Evolutionary conservation across 176 grass and related monocot genomes (phyloP), one percentile per base, ranked within the genome.

Genomic region (Microstegium vimineum): DNA sequence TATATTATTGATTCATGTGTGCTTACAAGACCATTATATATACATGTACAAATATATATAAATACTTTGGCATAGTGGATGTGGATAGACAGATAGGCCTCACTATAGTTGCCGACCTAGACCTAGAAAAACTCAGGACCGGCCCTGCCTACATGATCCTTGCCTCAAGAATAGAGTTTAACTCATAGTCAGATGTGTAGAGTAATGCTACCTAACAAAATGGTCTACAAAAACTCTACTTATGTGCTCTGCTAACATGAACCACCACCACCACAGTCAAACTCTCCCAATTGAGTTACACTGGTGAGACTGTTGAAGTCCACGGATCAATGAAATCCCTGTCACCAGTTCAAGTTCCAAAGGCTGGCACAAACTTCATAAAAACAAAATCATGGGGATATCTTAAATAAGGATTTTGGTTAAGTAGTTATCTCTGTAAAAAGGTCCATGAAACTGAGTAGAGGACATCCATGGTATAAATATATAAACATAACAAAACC

Each of bases 101-200:
- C n/a, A n/a, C n/a, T n/a, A n/a, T n/a, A n/a, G n/a, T n/a, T n/a
- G n/a, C n/a, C n/a, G n/a, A n/a, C n/a, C n/a, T n/a, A n/a, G n/a
- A n/a, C n/a, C n/a, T n/a, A n/a, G n/a, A n/a, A n/a, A n/a, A n/a
- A n/a, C n/a, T n/a, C n/a, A n/a, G n/a, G n/a, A n/a, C n/a, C n/a
- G n/a, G n/a, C n/a, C n/a, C n/a, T n/a, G n/a, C n/a, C n/a, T n/a
- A n/a, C 37, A 42, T 43, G n/a, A 26, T 35, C 17, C 15, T 25
- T 79, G 72, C 41, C 54, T 71, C 31, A n/a, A 85, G 17, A 85
- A 78, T 56, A 70, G 30, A 85, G 25, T 78, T 45, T 46, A 20
- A 71, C 66, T 69, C 78, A 54, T 38, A 33, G 10, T 78, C 59
- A 78, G 8, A 41, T 59, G 16, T 36, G 26, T 37, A 67, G 18